These are phyloP conservation scores for Echinochloa phyllopogon DNA, from an alignment of 176 grass and related monocot species.

Conservation along the genomic window DNA sequence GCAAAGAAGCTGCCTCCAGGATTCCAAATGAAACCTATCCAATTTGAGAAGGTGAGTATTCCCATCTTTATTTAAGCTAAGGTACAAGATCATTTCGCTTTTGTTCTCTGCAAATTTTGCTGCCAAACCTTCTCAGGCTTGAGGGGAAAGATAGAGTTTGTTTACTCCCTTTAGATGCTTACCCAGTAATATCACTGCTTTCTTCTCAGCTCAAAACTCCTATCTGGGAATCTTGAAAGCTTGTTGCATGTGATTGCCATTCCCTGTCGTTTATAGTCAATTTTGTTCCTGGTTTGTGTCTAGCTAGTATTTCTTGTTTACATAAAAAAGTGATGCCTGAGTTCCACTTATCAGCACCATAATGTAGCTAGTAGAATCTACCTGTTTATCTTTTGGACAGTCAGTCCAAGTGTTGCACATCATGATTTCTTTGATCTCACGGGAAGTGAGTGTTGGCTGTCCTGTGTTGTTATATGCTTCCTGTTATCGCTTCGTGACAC, in stretches of 20 bases:
- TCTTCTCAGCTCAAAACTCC: not conserved
- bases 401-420: not conserved
- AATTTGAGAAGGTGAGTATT: constrained; percentile 74
- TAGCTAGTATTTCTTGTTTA: not conserved
- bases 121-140: not conserved
- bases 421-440: not conserved
- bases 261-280: constrained; percentile 7
- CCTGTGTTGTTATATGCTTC: not conserved
- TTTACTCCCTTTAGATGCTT: too few relatives aligned
- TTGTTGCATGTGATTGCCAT: not conserved
- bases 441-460: not conserved
- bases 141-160: too few relatives aligned
- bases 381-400: not conserved
- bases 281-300: constrained; percentile 23
- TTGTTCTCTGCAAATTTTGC: not conserved
- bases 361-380: not conserved
- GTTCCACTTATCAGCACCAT: not conserved
- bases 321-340: not conserved
- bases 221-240: not conserved
- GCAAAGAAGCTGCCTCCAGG: constrained; percentile 57
- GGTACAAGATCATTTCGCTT: not conserved
- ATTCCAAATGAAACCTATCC: constrained; percentile 77
- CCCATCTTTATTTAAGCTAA: not conserved
- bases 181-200: not conserved
- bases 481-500: not conserved